A percentile compares a stretch with the other conserved stretches of the same genome.
phyloP scores from a whole-genome alignment of 2,329 filamentous ascomycete genomes.

The Phialophora macrospora region DNA sequence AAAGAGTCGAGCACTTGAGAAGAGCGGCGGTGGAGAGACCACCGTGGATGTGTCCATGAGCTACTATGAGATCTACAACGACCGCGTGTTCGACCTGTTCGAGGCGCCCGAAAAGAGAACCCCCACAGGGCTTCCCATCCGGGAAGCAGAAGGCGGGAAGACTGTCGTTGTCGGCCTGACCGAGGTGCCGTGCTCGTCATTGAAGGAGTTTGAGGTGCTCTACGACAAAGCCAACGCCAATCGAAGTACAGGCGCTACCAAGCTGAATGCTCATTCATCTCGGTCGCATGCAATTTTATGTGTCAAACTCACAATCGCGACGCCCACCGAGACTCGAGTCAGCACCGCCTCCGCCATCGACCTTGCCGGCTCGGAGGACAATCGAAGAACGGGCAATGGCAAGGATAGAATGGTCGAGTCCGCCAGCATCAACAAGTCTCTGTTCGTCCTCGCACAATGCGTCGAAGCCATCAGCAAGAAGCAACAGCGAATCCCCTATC shows the following conservation, averaged over 20 bases:
- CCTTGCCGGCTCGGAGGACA: constrained; percentile 93
- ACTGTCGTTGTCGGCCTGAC: constrained; percentile 85
- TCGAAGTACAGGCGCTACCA: constrained; percentile 85
- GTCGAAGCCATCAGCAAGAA: constrained; percentile 89
- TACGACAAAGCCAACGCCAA: constrained; percentile 94
- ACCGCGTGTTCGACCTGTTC: constrained; percentile 90
- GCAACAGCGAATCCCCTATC: constrained; percentile 79
- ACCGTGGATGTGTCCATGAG: constrained; percentile 76
- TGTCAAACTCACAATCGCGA: constrained; percentile 82
- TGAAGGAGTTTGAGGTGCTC: constrained; percentile 87
- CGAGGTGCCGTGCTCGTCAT: constrained; percentile 77
- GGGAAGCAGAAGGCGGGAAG: constrained; percentile 79
- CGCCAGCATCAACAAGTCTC: constrained; percentile 94
- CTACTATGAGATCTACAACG: constrained; percentile 97
- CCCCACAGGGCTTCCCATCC: constrained; percentile 75
- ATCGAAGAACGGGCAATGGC: constrained; percentile 89
- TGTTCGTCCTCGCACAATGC: constrained; percentile 92
- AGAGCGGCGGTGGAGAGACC: constrained; percentile 73
- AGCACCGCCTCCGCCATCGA: constrained; percentile 94
- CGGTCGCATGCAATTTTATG: constrained; percentile 88
- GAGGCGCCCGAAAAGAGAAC: constrained; percentile 87
- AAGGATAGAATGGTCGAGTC: constrained; percentile 93
- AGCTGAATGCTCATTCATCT: constrained; percentile 87
- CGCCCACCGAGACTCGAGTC: constrained; percentile 68
- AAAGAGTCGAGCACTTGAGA: constrained; percentile 79